Evolutionary conservation across 2,329 filamentous ascomycete genomes (phyloP).

Genomic region (Colletotrichum tabaci): DNA sequence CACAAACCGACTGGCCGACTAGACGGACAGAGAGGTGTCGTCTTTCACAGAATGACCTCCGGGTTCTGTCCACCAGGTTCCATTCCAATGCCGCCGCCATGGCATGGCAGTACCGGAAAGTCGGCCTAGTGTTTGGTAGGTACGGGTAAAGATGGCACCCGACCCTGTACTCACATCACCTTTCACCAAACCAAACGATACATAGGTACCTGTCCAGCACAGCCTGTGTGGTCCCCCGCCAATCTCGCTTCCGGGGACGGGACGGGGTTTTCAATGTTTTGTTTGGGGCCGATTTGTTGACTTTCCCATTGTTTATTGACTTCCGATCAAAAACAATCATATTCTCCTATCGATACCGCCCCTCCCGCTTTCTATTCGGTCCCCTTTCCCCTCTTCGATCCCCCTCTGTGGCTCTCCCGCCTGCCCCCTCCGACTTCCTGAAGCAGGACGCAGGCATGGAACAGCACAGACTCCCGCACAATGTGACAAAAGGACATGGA

Average conservation of each 20-base stretch:
- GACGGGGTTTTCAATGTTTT: constrained; percentile 4
- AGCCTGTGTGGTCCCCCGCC: neutral
- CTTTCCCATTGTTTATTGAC: constrained; percentile 20
- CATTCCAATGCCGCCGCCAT: neutral
- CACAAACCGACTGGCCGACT: neutral
- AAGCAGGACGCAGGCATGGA: constrained; percentile 9
- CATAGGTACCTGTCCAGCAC: neutral
- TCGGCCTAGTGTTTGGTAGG: neutral
- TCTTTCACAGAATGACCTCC: neutral
- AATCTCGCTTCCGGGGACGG: constrained; percentile 12
- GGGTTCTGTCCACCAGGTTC: neutral
- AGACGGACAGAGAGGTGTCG: neutral
- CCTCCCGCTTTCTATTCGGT: neutral
- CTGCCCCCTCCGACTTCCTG: neutral
- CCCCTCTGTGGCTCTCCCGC: constrained; percentile 3
- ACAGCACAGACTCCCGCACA: constrained; percentile 37
- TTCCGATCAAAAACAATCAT: constrained; percentile 16
- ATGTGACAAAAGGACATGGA: neutral
- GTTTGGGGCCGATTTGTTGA: constrained; percentile 22
- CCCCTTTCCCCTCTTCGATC: constrained; percentile 11
- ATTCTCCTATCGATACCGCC: constrained; percentile 33
- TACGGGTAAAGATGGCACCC: constrained; percentile 16
- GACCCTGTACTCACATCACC: neutral
- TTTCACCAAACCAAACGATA: constrained; percentile 1
- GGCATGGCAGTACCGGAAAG: neutral